These are phyloP conservation scores for Paecilomyces formosus DNA, from an alignment of 2,329 filamentous ascomycete genomes.

Conservation along the genomic window DNA sequence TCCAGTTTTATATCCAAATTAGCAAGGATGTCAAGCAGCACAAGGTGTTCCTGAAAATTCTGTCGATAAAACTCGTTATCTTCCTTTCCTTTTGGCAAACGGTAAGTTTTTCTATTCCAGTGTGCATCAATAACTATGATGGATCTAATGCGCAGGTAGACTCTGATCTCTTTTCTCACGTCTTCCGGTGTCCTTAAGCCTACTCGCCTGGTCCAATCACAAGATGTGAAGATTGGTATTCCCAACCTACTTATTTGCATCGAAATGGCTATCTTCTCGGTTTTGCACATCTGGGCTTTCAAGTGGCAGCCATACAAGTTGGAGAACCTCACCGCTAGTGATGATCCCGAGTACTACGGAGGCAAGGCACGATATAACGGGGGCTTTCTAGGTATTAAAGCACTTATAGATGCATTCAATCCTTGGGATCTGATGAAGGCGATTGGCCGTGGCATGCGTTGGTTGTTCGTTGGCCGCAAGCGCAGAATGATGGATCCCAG, in stretches of 20 bases:
- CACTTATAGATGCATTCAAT: slow-evolving; percentile 66
- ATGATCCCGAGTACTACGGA: slow-evolving; percentile 33
- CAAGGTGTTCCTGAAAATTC: slow-evolving; percentile 68
- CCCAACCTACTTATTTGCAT: slow-evolving; percentile 70
- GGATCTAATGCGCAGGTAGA: slow-evolving; percentile 22
- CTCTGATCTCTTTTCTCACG: slow-evolving; percentile 54
- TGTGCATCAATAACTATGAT: not conserved
- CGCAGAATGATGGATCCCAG: slow-evolving; percentile 32
- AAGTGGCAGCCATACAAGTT: slow-evolving; percentile 63
- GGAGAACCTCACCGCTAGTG: slow-evolving; percentile 40
- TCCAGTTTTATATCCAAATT: slow-evolving; percentile 80
- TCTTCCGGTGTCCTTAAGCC: slow-evolving; percentile 58
- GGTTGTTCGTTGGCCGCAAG: slow-evolving; percentile 70
- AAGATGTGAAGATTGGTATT: slow-evolving; percentile 74
- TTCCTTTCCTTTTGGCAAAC: slow-evolving; percentile 87
- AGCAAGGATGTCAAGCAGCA: slow-evolving; percentile 61
- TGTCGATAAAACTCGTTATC: slow-evolving; percentile 84
- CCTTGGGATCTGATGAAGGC: slow-evolving; percentile 78
- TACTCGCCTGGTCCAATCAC: slow-evolving; percentile 56
- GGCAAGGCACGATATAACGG: slow-evolving; percentile 52
- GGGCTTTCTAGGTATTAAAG: slow-evolving; percentile 57
- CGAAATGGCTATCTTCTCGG: slow-evolving; percentile 75
- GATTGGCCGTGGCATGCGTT: slow-evolving; percentile 67
- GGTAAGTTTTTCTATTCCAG: slow-evolving; percentile 18
- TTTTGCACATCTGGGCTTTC: slow-evolving; percentile 78